Base-by-base conservation (phyloP, 106 monocot species). In the Dendrobium catenatum region DNA sequence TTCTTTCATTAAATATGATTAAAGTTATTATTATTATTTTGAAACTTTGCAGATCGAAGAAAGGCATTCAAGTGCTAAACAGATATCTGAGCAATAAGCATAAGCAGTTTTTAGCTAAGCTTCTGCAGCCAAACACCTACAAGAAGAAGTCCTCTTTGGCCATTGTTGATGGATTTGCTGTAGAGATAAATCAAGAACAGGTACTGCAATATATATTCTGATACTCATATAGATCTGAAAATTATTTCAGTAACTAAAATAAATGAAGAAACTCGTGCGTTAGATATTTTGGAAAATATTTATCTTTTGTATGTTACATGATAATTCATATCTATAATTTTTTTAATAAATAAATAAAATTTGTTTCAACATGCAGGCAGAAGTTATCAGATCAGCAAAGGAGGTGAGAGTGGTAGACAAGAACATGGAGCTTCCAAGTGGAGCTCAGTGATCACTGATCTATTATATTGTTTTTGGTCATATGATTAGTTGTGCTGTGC, bases 151-250 rank as follows among this genome's bases (percentile, higher is more conserved):
- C 87, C 13, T 96, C 96, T 19, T 19, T 96, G 61, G 91, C 89
- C 44, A 93, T 96, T 67, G 89, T 96, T 43, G 96, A 96, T 80
- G 93, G 89, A 11, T 96, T 96, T 42, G 84, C 96, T 27, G 96
- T 93, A 1, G 93, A 96, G 81, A 89, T 93, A 77, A 91, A 87
- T 29, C 83, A 90, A 77, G 33, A 85, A 0, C 96, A 96, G 96
- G 96, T 93, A 73, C 7, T 0, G 0, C 46, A 54, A 20, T 55
- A 5, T 22, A 70, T 31, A 15, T 70, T 78, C 4, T 13, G 2
- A 43, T 41, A 1, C 26, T 79, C 24, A 55, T 78, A 13, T 55
- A 13, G 3, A 6, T 15, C 22, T 61, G 19, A 61, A 20, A 6
- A 6, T 19, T 22, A 2, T 51, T 40, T 17, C 22, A 66, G 15